Percentiles rank a stretch among this genome's conserved stretches.
Evolutionary conservation across 306 rosid species (phyloP).

Genomic region (Echinosophora koreensis): DNA sequence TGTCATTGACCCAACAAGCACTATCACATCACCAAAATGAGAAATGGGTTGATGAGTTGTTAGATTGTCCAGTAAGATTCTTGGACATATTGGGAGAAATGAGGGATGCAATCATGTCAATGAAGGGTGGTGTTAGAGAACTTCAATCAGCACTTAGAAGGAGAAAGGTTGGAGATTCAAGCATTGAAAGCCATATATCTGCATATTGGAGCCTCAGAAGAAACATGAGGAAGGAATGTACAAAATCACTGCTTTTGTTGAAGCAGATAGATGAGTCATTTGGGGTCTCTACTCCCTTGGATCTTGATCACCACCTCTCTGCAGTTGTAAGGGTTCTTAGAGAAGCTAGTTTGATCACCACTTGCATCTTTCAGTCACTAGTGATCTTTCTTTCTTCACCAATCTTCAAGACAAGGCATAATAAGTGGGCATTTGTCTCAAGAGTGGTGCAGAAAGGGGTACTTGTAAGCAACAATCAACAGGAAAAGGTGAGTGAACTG

Average conservation of each 20-base stretch:
- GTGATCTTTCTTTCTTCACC: constrained; percentile 61
- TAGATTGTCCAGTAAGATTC: constrained; percentile 63
- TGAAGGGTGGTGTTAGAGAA: constrained; percentile 57
- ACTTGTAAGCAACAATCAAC: constrained; percentile 29
- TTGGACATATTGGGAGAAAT: constrained; percentile 64
- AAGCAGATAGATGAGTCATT: constrained; percentile 54
- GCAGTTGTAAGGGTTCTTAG: constrained; percentile 67
- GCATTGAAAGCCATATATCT: constrained; percentile 47
- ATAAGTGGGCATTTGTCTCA: constrained; percentile 73
- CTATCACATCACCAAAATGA: constrained; percentile 55
- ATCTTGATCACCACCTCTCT: constrained; percentile 52
- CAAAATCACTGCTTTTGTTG: constrained; percentile 49
- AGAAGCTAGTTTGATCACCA: constrained; percentile 65
- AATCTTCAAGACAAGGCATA: constrained; percentile 57
- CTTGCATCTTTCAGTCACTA: constrained; percentile 59
- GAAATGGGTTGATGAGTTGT: constrained; percentile 70
- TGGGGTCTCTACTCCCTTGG: constrained; percentile 45
- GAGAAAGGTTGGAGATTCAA: constrained; percentile 59
- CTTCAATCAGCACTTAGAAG: constrained; percentile 73
- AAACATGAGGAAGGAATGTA: constrained; percentile 55
- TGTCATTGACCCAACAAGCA: constrained; percentile 66
- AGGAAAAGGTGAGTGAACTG: constrained; percentile 56
- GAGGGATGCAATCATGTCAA: constrained; percentile 54
- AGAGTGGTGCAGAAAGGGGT: constrained; percentile 59
- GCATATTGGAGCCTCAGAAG: constrained; percentile 58